Evolutionary conservation across 148 eudicot genomes (phyloP).

Genomic region (Rhododendron griersonianum): DNA sequence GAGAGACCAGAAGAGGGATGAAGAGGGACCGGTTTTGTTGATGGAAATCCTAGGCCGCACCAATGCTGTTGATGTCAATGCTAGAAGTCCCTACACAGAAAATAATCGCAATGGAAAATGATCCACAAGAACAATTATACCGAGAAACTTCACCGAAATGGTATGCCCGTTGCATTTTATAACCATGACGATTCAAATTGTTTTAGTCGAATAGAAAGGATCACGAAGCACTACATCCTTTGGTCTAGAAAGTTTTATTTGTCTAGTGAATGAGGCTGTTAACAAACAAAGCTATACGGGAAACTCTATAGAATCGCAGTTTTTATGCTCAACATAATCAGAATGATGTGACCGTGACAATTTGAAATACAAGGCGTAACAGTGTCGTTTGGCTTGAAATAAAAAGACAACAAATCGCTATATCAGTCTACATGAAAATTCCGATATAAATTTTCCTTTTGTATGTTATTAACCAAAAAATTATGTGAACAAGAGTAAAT

Average conservation of each 20-base stretch:
- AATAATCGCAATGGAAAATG: neutral
- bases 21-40: conserved; percentile 32
- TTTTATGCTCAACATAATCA: neutral
- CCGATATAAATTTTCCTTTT: neutral
- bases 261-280: neutral
- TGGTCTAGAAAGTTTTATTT: neutral
- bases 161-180: neutral
- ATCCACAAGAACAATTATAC: neutral
- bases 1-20: conserved; percentile 62
- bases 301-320: neutral
- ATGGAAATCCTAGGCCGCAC: conserved; percentile 35
- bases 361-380: neutral
- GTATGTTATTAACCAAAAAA: neutral
- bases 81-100: conserved; percentile 61
- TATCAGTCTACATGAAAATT: neutral
- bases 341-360: neutral
- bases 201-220: neutral
- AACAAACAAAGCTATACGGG: neutral
- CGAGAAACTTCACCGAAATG: neutral
- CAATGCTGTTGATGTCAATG: conserved; percentile 64
- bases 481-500: conserved; percentile 15
- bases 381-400: neutral
- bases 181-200: neutral
- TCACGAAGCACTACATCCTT: neutral
- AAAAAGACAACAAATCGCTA: neutral